phyloP scores from a whole-genome alignment of 306 rosid genomes.

The Pterocarpus macrocarpus region DNA sequence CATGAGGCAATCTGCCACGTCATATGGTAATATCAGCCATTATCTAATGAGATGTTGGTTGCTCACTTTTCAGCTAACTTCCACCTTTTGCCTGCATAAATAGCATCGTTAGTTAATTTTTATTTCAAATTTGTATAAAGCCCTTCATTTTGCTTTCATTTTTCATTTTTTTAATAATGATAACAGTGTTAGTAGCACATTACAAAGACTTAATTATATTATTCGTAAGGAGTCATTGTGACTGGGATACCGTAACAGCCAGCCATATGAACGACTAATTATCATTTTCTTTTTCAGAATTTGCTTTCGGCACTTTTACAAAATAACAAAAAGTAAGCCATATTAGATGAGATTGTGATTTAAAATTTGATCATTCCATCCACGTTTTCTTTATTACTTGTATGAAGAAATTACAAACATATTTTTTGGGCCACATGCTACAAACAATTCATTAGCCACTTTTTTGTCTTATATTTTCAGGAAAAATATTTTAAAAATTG shows the following conservation, averaged over 20 bases:
- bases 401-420: background rate
- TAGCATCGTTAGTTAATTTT: background rate
- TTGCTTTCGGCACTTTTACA: background rate
- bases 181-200: background rate
- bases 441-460: background rate
- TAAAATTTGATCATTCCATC: background rate
- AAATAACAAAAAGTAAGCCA: slow-evolving; percentile 2
- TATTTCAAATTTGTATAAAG: background rate
- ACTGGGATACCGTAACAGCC: background rate
- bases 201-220: background rate
- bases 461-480: background rate
- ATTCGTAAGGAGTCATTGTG: background rate
- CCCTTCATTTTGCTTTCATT: background rate
- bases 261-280: background rate
- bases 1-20: slow-evolving; percentile 28
- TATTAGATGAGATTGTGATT: background rate
- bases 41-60: background rate
- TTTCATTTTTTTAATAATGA: background rate
- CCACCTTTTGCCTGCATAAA: background rate
- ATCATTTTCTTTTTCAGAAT: background rate
- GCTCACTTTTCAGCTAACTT: background rate
- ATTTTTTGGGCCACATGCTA: background rate
- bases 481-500: background rate
- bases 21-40: slow-evolving; percentile 26
- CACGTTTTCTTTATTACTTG: slow-evolving; percentile 6